These are phyloP conservation scores for Coniochaeta prunicola DNA, from an alignment of 2,329 filamentous ascomycete genomes.

Conservation along the genomic window DNA sequence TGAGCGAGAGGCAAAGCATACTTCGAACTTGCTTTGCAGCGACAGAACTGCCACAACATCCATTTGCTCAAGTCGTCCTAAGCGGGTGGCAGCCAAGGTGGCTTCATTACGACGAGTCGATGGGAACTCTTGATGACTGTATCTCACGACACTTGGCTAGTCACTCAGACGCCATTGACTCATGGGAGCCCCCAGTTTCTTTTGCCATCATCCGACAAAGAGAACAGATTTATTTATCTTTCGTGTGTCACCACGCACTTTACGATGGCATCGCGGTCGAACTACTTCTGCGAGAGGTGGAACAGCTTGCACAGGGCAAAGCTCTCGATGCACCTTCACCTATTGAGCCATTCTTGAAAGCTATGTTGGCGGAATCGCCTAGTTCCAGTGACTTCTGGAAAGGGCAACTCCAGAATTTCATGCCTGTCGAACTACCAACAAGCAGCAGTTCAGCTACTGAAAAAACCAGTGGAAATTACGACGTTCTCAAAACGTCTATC, in stretches of 20 bases:
- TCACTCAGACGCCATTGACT: conserved; percentile 34
- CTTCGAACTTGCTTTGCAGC: conserved; percentile 68
- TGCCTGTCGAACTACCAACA: conserved; percentile 13
- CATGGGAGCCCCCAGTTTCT: conserved; percentile 35
- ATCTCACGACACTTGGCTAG: conserved; percentile 31
- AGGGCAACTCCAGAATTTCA: conserved; percentile 43
- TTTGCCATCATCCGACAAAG: conserved; percentile 31
- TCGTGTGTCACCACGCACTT: conserved; percentile 68
- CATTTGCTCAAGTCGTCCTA: conserved; percentile 69
- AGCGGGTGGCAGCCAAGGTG: conserved; percentile 33
- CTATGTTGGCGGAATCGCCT: conserved; percentile 41
- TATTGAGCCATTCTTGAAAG: conserved; percentile 57
- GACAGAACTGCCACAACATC: conserved; percentile 51
- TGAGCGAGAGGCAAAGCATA: conserved; percentile 64
- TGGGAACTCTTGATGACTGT: conserved; percentile 23
- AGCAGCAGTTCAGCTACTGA: not conserved
- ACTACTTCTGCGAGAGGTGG: conserved; percentile 62
- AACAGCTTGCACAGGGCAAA: conserved; percentile 43
- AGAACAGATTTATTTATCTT: conserved; percentile 32
- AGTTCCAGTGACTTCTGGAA: conserved; percentile 61
- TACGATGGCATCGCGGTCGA: conserved; percentile 79
- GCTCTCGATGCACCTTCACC: conserved; percentile 40
- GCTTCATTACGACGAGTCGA: conserved; percentile 23
- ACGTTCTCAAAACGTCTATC: conserved; percentile 17
- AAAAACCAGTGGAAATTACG: not conserved